Conservation (phyloP, 345 rosid genomes). For the Pistacia atlantica region DNA sequence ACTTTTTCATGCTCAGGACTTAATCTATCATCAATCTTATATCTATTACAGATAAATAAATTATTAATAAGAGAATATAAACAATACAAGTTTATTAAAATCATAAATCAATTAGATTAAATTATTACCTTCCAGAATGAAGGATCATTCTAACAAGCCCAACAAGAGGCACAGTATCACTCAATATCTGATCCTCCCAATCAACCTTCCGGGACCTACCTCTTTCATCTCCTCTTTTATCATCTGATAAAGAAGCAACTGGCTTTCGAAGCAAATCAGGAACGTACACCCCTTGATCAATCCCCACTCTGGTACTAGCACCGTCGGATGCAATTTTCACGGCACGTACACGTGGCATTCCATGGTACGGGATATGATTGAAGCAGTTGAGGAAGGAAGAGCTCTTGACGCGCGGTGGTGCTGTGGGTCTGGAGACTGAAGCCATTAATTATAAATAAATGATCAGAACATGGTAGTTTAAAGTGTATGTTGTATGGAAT, state of each 20-base stretch:
- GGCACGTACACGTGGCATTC: neutral
- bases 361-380: neutral
- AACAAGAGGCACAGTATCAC: constrained; percentile 4
- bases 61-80: neutral
- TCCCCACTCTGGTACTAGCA: neutral
- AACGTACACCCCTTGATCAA: neutral
- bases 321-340: neutral
- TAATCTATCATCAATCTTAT: neutral
- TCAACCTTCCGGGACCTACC: neutral
- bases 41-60: neutral
- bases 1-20: constrained; percentile 13
- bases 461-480: neutral
- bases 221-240: neutral
- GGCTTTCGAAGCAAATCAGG: constrained; percentile 1
- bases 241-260: neutral
- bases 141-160: constrained; percentile 15
- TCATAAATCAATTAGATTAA: too few species aligned
- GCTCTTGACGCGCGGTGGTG: neutral
- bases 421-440: neutral
- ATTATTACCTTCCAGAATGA: constrained; percentile 6
- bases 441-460: neutral
- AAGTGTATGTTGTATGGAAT: neutral
- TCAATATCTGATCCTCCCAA: constrained; percentile 14
- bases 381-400: neutral
- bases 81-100: neutral